Evolutionary conservation across 2,329 filamentous ascomycete species (phyloP).

Genomic region (Mollisiaceae sp.): DNA sequence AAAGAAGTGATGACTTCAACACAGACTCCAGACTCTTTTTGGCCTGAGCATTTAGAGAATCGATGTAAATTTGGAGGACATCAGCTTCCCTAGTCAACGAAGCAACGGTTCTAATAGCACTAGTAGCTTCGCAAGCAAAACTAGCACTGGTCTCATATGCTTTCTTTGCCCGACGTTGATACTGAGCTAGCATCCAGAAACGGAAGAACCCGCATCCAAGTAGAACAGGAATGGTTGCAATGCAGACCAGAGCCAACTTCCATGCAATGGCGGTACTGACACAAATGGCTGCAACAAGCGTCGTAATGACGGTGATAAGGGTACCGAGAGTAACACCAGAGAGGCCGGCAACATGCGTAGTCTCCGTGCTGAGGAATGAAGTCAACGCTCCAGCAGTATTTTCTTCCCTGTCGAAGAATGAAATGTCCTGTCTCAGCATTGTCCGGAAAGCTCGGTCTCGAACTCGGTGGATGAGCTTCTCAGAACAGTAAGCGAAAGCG

Average conservation of each 20-base stretch:
- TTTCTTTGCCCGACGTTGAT: conserved; percentile 77
- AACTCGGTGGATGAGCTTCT: conserved; percentile 81
- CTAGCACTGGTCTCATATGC: conserved; percentile 82
- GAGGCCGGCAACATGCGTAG: conserved; percentile 85
- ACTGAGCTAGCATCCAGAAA: conserved; percentile 82
- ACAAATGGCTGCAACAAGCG: conserved; percentile 74
- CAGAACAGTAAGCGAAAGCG: conserved; percentile 84
- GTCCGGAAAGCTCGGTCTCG: conserved; percentile 82
- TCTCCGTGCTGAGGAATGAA: conserved; percentile 86
- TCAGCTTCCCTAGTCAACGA: conserved; percentile 86
- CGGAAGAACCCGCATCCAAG: conserved; percentile 84
- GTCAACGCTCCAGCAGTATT: conserved; percentile 90
- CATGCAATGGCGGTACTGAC: conserved; percentile 79
- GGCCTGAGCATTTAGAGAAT: conserved; percentile 69
- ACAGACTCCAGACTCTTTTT: conserved; percentile 73
- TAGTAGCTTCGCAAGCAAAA: conserved; percentile 92
- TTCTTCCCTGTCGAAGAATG: conserved; percentile 88
- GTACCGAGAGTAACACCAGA: conserved; percentile 89
- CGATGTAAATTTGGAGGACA: conserved; percentile 74
- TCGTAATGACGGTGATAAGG: conserved; percentile 79
- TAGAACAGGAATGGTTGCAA: conserved; percentile 77
- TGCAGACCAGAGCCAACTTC: conserved; percentile 86
- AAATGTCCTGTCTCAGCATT: conserved; percentile 90
- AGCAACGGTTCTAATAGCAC: conserved; percentile 91
- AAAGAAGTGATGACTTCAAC: conserved; percentile 76